phyloP scores from a whole-genome alignment of 2,329 filamentous ascomycete genomes.

The Aureobasidium lini region DNA sequence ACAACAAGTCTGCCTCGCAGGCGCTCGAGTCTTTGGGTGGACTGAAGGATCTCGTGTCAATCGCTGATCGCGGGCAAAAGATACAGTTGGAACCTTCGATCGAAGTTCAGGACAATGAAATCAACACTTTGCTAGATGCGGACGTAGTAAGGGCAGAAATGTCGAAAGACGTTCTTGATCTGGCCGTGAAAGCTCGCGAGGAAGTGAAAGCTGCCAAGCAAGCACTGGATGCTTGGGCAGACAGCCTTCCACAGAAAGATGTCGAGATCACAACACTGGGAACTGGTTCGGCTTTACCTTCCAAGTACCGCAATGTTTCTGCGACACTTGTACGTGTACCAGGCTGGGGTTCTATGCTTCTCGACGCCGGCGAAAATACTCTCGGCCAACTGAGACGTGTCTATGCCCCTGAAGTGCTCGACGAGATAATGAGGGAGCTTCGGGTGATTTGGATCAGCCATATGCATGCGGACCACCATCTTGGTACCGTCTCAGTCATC shows the following conservation, averaged over 20 bases:
- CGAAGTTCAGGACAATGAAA: slow-evolving; percentile 39
- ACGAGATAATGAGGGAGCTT: slow-evolving; percentile 67
- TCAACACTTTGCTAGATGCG: slow-evolving; percentile 45
- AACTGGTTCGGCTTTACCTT: slow-evolving; percentile 83
- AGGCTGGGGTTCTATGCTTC: slow-evolving; percentile 75
- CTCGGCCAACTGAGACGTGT: slow-evolving; percentile 76
- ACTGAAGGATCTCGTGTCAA: slow-evolving; percentile 18
- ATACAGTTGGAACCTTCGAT: slow-evolving; percentile 31
- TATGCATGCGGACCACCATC: slow-evolving; percentile 90
- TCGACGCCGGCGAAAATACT: slow-evolving; percentile 90
- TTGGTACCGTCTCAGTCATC: slow-evolving; percentile 76
- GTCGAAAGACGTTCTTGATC: slow-evolving; percentile 40
- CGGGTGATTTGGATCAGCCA: slow-evolving; percentile 89
- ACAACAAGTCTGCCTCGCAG: slow-evolving; percentile 42
- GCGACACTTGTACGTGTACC: slow-evolving; percentile 79
- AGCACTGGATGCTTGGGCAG: slow-evolving; percentile 48
- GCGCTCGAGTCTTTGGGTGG: neutral
- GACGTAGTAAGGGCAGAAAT: slow-evolving; percentile 36
- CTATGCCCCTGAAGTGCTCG: slow-evolving; percentile 57
- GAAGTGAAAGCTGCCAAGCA: slow-evolving; percentile 31
- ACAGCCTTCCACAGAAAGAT: slow-evolving; percentile 65
- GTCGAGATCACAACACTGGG: slow-evolving; percentile 81
- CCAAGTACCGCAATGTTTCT: slow-evolving; percentile 93
- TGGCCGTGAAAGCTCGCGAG: slow-evolving; percentile 42
- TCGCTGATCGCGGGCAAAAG: slow-evolving; percentile 27